Conservation (phyloP, 106 monocot species). For the Xerophyta viscosa region DNA sequence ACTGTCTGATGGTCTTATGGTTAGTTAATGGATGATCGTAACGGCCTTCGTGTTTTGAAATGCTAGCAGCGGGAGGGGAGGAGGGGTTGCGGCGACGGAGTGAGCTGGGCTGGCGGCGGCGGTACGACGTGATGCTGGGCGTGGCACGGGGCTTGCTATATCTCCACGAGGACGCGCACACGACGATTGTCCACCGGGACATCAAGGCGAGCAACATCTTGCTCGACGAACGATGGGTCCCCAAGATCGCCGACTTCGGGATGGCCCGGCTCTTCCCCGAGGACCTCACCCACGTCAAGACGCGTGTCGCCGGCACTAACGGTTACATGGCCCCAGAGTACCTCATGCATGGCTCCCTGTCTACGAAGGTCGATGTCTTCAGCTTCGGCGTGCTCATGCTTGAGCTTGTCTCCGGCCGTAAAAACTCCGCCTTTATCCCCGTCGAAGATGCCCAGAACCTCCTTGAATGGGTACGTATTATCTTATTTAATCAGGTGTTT, state of each 20-base stretch:
- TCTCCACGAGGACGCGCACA: slow-evolving; percentile 73
- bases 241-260: slow-evolving; percentile 83
- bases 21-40: too few species aligned
- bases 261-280: slow-evolving; percentile 68
- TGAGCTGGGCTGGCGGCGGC: slow-evolving; percentile 26
- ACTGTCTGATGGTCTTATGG: too few species aligned
- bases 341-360: slow-evolving; percentile 57
- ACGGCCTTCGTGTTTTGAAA: too few species aligned
- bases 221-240: slow-evolving; percentile 49
- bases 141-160: slow-evolving; percentile 74
- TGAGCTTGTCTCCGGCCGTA: slow-evolving; percentile 54
- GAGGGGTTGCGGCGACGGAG: background rate
- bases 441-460: slow-evolving; percentile 36
- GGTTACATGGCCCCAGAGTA: slow-evolving; percentile 92
- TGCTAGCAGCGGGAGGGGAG: too few species aligned
- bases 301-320: slow-evolving; percentile 69
- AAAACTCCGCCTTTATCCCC: slow-evolving; percentile 40
- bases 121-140: slow-evolving; percentile 45
- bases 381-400: slow-evolving; percentile 71
- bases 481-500: too few species aligned
- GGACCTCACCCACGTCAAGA: slow-evolving; percentile 46
- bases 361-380: slow-evolving; percentile 67
- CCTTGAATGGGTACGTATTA: slow-evolving; percentile 55
- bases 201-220: slow-evolving; percentile 87
- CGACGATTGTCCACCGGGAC: slow-evolving; percentile 67